These are phyloP conservation scores for Brassica cretica DNA, from an alignment of 345 rosid genomes.

Conservation along the genomic window DNA sequence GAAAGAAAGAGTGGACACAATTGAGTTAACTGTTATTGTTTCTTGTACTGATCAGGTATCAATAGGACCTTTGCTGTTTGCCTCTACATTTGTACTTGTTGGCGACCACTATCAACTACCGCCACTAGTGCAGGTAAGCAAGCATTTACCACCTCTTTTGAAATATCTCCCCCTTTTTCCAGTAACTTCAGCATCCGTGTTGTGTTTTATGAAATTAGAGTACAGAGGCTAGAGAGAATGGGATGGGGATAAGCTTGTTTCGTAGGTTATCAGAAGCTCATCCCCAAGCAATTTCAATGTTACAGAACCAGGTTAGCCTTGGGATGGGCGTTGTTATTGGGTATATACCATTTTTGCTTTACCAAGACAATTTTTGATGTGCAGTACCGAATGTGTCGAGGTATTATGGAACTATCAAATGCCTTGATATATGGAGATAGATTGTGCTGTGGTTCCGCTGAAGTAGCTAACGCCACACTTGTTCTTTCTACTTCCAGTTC, in stretches of 20 bases:
- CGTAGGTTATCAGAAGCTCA: constrained; percentile 96
- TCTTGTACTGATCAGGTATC: constrained; percentile 62
- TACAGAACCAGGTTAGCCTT: constrained; percentile 86
- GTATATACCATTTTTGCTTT: constrained; percentile 26
- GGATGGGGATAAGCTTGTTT: constrained; percentile 94
- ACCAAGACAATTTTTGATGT: constrained; percentile 29
- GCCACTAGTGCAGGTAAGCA: constrained; percentile 82
- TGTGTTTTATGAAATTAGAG: constrained; percentile 50
- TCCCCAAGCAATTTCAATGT: constrained; percentile 91
- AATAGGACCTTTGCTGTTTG: constrained; percentile 85
- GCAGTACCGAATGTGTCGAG: constrained; percentile 96
- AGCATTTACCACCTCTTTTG: constrained; percentile 13
- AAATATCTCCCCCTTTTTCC: neutral
- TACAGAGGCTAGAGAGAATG: constrained; percentile 89
- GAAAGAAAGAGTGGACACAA: constrained; percentile 10
- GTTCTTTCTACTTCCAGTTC: constrained; percentile 46
- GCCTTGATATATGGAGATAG: constrained; percentile 91
- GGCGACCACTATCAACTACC: constrained; percentile 99
- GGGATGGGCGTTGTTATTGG: constrained; percentile 5
- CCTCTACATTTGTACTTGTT: constrained; percentile 88
- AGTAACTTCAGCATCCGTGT: constrained; percentile 29
- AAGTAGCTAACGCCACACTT: constrained; percentile 76
- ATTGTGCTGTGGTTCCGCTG: constrained; percentile 80
- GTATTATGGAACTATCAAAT: constrained; percentile 90
- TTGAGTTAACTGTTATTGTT: constrained; percentile 7